Conservation (phyloP, 257 asterid genomes). For the Solanum chmielewskii region DNA sequence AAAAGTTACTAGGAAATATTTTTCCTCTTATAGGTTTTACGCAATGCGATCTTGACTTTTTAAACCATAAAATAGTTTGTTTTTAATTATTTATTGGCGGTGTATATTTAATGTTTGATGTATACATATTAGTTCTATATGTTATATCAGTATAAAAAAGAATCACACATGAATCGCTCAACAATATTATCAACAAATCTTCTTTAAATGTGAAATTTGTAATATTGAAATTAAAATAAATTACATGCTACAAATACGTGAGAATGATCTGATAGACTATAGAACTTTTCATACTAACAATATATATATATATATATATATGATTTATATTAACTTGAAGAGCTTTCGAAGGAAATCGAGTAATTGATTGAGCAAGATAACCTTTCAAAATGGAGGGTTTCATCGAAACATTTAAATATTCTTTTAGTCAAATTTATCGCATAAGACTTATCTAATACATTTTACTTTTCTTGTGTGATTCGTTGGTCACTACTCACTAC, state of each 20-base stretch:
- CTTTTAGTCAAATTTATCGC: accelerated
- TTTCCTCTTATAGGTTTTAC: neutral
- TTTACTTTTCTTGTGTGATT: neutral
- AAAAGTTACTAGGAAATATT: neutral
- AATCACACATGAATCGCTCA: too few species aligned
- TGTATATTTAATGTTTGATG: too few species aligned
- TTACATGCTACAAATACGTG: neutral
- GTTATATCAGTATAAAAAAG: too few species aligned
- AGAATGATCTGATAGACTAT: neutral
- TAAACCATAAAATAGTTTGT: too few species aligned
- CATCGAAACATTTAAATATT: neutral
- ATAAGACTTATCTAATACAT: neutral
- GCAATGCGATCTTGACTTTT: neutral
- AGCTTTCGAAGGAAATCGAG: too few species aligned
- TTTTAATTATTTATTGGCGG: too few species aligned
- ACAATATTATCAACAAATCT: too few species aligned
- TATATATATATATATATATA: too few species aligned
- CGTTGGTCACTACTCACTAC: accelerated
- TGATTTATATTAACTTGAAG: neutral
- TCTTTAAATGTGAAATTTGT: neutral
- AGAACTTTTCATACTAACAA: neutral
- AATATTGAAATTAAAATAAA: too few species aligned
- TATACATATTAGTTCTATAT: too few species aligned
- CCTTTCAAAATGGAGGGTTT: neutral
- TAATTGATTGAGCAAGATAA: too few species aligned